Base-by-base conservation (phyloP, 2,329 filamentous ascomycete species). In the Volutella citrinella region DNA sequence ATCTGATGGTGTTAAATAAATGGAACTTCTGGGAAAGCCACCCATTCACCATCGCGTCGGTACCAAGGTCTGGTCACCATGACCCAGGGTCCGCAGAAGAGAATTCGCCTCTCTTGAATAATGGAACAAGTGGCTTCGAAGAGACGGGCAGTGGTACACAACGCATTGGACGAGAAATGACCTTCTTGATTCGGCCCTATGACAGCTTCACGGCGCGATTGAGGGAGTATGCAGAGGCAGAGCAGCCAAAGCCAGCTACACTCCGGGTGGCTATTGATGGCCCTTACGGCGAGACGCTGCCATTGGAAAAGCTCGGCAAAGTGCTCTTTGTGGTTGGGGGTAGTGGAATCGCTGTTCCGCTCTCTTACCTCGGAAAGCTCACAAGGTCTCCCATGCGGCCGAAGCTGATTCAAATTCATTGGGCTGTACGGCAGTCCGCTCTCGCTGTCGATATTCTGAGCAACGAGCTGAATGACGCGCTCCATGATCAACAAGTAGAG, bases 21-120 rank as follows among this genome's bases (percentile, higher is more conserved):
- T 34, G 51, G 10, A 48, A 56, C 1, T 61, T 61, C 32, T 74
- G 70, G 70, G 68, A 74, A 37, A 71, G 65, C 37, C 70, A 74
- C 27, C 70, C 70, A 0, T 74, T 74, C 32, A 72, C 70, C 0
- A 61, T 72, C 10, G 65, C 65, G 1, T 54, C 52, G 8, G 44
- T 59, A 2, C 25, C 35, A 4, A 45, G 52, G 19, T 31, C 44
- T 17, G 35, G 34, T 2, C 17, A 48, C 9, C 30, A 20, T 0
- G 27, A 24, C 3, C 24, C 40, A 1, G 56, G 58, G 14, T 32
- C 50, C 0, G 35, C 55, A 0, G 49, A 46, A 7, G 63, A 66
- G 15, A 52, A 59, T 5, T 46, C 40, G 4, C 60, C 60, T 1
- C 52, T 66, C 0, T 53, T 68, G n/a, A n/a, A n/a, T n/a, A n/a